A percentile compares a stretch with the other conserved stretches of the same genome.
phyloP scores from a whole-genome alignment of 768 basidiomycete species.

The Serendipita vermifera region DNA sequence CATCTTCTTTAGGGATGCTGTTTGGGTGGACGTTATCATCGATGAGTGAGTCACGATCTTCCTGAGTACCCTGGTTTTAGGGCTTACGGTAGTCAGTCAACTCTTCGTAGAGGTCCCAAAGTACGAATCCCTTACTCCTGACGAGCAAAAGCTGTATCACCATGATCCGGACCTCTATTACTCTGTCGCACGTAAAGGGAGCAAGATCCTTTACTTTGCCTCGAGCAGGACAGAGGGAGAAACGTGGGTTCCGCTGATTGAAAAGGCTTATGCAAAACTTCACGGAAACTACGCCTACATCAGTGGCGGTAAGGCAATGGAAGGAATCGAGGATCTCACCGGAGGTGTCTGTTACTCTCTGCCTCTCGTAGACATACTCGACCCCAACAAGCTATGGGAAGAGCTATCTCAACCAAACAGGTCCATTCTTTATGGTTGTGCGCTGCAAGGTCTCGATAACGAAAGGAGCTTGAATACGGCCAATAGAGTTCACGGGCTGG shows the following conservation, averaged over 20 bases:
- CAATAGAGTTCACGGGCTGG: not conserved
- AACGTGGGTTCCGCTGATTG: slow-evolving; percentile 31
- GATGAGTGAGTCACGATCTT: slow-evolving; percentile 35
- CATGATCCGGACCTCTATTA: slow-evolving; percentile 38
- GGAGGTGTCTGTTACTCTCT: slow-evolving; percentile 21
- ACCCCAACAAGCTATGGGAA: not conserved
- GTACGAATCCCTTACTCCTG: slow-evolving; percentile 33
- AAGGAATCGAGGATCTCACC: slow-evolving; percentile 45
- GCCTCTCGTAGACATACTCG: not conserved
- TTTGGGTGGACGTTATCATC: slow-evolving; percentile 41
- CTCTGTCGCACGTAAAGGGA: slow-evolving; percentile 31
- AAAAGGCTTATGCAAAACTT: slow-evolving; percentile 47
- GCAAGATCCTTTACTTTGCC: slow-evolving; percentile 39
- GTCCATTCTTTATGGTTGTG: slow-evolving; percentile 5
- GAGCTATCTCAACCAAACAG: not conserved
- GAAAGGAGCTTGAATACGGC: not conserved
- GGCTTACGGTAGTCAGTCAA: slow-evolving; percentile 24
- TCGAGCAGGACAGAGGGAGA: slow-evolving; percentile 17
- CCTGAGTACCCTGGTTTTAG: not conserved
- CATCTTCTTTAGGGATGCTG: slow-evolving; percentile 40
- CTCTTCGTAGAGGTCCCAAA: slow-evolving; percentile 39
- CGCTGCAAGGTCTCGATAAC: not conserved
- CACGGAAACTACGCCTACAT: slow-evolving; percentile 40
- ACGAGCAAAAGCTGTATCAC: slow-evolving; percentile 35
- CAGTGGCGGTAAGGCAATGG: slow-evolving; percentile 30